Evolutionary conservation across 495 filamentous ascomycete species (phyloP).

Genomic region (Amorphotheca resinae): DNA sequence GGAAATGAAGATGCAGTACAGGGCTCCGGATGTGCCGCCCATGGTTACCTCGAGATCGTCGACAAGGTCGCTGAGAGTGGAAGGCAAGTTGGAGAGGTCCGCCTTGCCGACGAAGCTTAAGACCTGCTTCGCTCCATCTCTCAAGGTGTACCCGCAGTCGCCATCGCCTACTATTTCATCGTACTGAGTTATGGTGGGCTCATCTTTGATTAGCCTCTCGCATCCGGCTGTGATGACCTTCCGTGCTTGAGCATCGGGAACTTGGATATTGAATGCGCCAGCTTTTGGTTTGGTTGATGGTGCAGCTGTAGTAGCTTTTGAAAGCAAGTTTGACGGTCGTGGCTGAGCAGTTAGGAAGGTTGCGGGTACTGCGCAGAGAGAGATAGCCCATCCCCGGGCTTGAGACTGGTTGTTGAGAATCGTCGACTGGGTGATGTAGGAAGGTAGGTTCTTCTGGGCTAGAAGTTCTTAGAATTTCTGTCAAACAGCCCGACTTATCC

Average conservation of each 20-base stretch:
- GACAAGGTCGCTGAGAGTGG: conserved; percentile 38
- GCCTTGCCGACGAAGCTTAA: conserved; percentile 6
- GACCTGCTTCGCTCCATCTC: conserved; percentile 22
- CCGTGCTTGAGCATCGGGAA: conserved; percentile 10
- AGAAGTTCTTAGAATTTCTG: neutral
- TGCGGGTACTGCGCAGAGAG: conserved; percentile 10
- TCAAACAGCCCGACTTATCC: neutral
- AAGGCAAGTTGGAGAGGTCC: conserved; percentile 25
- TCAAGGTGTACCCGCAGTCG: conserved; percentile 50
- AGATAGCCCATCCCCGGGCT: conserved; percentile 12
- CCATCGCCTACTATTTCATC: conserved; percentile 54
- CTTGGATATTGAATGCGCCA: conserved; percentile 3
- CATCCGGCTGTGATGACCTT: conserved; percentile 26
- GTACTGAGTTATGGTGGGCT: conserved; percentile 47
- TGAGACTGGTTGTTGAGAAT: conserved; percentile 6
- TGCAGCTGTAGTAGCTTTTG: neutral
- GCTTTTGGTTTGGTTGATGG: neutral
- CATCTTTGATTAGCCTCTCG: conserved; percentile 36
- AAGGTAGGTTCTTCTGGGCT: conserved; percentile 10
- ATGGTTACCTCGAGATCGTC: conserved; percentile 44
- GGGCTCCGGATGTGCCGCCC: conserved; percentile 48
- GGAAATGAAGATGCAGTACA: conserved; percentile 47
- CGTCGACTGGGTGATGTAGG: conserved; percentile 11
- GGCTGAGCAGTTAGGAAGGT: conserved; percentile 2
- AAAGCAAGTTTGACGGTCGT: conserved; percentile 4